Evolutionary conservation across 192 early-diverging fungal genomes (phyloP), one percentile per base, ranked within the genome.

Genomic region (Spizellomyces punctatus): DNA sequence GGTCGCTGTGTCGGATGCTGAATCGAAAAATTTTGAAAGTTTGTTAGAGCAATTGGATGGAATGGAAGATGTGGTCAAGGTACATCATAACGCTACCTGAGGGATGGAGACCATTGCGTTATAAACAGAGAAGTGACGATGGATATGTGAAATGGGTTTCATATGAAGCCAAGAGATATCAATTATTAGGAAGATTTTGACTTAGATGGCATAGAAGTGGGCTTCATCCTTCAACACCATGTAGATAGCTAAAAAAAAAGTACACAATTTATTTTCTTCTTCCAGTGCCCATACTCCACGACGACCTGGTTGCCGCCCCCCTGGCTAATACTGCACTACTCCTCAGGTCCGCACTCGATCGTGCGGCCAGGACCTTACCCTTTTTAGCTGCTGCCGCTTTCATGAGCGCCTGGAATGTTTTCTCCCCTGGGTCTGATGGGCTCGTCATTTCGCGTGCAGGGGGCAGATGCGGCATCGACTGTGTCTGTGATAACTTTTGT

Each of bases 11-110:
- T 50, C 71, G 5, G 82, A 81, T n/a, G 78, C 80, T 27, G 79
- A 83, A 22, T 46, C 59, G n/a, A 80, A 88, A 55, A 44, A 58
- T 42, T 73, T 91, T 64, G 80, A 70, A 27, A 78, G 77, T 21
- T 76, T 86, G 27, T 54, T 91, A 10, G 80, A 83, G 12, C 67
- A 73, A 6, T 63, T 93, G 56, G 90, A 91, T 59, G 79, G 81
- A 60, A 72, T 86, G 19, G 88, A 89, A 5, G 90, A 91, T 66
- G 86, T 91, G 8, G 82, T 89, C 17, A 84, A 79, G 63, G 79
- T 91, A 6, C 71, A 70, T 41, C 79, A 81, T 47, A 81, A 81
- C 63, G 27, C 27, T 36, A 36, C 27, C 27, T 36, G 27, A 36
- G 3, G 27, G 27, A 36, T 36, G 27, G 27, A 36, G 27, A 36